Percentiles rank a stretch among this genome's conserved stretches.
phyloP scores from a whole-genome alignment of 2,329 filamentous ascomycete species.

The Coleophoma eucalyptorum region DNA sequence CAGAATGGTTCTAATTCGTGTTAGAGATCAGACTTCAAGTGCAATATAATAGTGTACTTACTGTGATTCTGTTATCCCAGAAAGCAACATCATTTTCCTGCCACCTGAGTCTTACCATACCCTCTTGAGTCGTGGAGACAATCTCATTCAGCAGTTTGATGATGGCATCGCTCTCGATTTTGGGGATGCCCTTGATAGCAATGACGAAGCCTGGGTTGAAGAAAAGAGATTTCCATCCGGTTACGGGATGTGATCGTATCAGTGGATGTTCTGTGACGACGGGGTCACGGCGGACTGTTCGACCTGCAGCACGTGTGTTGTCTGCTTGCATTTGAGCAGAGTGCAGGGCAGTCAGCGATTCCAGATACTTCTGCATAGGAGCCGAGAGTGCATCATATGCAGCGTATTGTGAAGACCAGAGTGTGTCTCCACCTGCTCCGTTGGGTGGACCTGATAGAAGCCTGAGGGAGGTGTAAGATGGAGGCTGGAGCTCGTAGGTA shows the following conservation, averaged over 20 bases:
- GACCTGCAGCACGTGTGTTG: slow-evolving; percentile 43
- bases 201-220: slow-evolving; percentile 56
- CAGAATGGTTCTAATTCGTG: slow-evolving; percentile 44
- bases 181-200: slow-evolving; percentile 54
- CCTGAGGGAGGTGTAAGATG: slow-evolving; percentile 53
- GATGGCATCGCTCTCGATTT: slow-evolving; percentile 49
- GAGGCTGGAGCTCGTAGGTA: slow-evolving; percentile 53
- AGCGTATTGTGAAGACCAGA: slow-evolving; percentile 55
- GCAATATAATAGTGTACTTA: slow-evolving; percentile 15
- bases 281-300: slow-evolving; percentile 46
- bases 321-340: slow-evolving; percentile 50
- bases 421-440: slow-evolving; percentile 52
- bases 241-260: slow-evolving; percentile 56
- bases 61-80: slow-evolving; percentile 58
- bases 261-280: slow-evolving; percentile 53
- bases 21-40: slow-evolving; percentile 1
- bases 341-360: slow-evolving; percentile 51
- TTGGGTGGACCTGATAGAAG: slow-evolving; percentile 47
- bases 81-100: slow-evolving; percentile 61
- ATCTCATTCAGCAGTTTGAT: slow-evolving; percentile 49
- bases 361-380: slow-evolving; percentile 54
- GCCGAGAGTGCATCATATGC: slow-evolving; percentile 52
- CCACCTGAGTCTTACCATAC: slow-evolving; percentile 66
- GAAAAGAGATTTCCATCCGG: slow-evolving; percentile 58
- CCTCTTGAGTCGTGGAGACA: slow-evolving; percentile 57